Base-by-base conservation (phyloP, 306 rosid species). In the Quercus rubra region DNA sequence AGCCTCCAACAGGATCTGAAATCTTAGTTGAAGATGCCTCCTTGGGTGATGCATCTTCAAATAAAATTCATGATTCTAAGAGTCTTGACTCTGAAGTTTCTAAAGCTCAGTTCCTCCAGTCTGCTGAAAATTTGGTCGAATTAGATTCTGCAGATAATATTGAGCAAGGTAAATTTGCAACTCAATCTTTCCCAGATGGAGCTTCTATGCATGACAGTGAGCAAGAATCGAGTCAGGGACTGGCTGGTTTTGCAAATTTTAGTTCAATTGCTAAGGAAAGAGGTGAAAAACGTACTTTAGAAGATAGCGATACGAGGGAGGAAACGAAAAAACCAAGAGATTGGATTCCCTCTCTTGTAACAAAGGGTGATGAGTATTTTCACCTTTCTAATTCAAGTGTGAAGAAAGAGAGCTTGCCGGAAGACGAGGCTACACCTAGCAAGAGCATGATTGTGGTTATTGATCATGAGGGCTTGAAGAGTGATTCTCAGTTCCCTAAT, bases 271-370 rank as follows among this genome's bases (percentile, higher is more conserved):
- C 72, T 28, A 89, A 87, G 77, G 96, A 84, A 75, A 90, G 89
- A 72, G 91, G 91, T 66, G 92, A 90, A 71, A 94, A 92, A 81
- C 88, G 97, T 81, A 80, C 55, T 73, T 78, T 77, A 8, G 92
- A 91, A 61, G 95, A 55, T 43, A 81, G 74, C 13, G 92, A 86
- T 87, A 52, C 66, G 52, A 87, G 71, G 89, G 92, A 85, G 81
- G 91, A 80, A 72, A 43, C 77, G 59, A 91, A 92, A 83, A 91
- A 81, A 76, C 76, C 85, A 17, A 91, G 86, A 85, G 93, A 91
- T 78, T 81, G 90, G 94, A 71, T 78, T 81, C 88, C 97, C 19
- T 76, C 87, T 64, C 82, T 77, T 38, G 82, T 74, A 62, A 77
- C 90, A 5, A 88, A 85, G 88, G 77, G 87, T 25, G 88, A 83